Evolutionary conservation across 306 rosid genomes (phyloP).

Genomic region (Dicorynia guianensis): DNA sequence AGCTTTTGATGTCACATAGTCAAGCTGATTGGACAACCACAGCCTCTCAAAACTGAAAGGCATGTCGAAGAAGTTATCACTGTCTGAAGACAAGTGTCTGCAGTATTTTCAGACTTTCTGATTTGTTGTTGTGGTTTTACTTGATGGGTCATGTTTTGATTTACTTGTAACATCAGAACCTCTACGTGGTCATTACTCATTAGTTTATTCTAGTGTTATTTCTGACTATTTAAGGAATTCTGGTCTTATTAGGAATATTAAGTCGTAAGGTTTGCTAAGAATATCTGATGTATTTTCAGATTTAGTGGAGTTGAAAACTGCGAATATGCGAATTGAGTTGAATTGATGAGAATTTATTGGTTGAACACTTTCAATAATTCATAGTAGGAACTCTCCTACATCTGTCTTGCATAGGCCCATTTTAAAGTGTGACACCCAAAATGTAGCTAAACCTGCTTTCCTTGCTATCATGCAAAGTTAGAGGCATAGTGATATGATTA

Average conservation of each 20-base stretch:
- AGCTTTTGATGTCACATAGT: too few relatives aligned
- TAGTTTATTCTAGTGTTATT: too few relatives aligned
- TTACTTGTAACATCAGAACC: not conserved
- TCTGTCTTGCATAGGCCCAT: slow-evolving; percentile 3
- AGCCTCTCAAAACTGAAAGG: too few relatives aligned
- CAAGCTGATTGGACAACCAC: too few relatives aligned
- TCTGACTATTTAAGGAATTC: not conserved
- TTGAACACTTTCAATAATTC: slow-evolving; percentile 11
- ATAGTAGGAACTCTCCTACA: slow-evolving; percentile 17
- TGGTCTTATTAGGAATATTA: not conserved
- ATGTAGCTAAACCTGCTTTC: not conserved
- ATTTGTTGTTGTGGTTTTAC: not conserved
- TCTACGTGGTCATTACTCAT: not conserved
- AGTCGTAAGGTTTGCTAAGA: not conserved
- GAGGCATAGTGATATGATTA: not conserved
- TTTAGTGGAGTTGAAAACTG: not conserved
- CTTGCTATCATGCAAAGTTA: slow-evolving; percentile 8
- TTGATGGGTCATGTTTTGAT: not conserved
- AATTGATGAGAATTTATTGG: slow-evolving; percentile 19
- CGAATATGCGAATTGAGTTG: not conserved
- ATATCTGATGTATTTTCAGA: not conserved
- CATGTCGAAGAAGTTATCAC: too few relatives aligned
- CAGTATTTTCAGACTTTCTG: not conserved
- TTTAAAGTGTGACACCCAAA: slow-evolving; percentile 17
- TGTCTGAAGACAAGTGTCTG: too few relatives aligned